These are phyloP conservation scores for Lyophyllum shimeji DNA, from an alignment of 768 basidiomycete genomes.

Conservation along the genomic window DNA sequence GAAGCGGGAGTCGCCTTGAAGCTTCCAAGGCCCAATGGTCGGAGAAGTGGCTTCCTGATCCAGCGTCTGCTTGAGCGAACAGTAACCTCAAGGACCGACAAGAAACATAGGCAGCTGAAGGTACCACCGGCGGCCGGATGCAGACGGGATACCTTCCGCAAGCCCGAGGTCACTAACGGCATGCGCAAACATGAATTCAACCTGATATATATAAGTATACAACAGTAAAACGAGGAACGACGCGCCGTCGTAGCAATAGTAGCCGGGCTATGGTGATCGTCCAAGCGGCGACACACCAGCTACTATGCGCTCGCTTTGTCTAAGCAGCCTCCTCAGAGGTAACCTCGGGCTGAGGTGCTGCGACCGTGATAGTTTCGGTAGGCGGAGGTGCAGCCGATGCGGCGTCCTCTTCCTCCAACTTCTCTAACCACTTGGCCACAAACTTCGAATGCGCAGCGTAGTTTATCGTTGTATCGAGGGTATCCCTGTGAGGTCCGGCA, in stretches of 20 bases:
- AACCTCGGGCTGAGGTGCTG: neutral
- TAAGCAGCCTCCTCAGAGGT: neutral
- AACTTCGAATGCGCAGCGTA: constrained; percentile 70
- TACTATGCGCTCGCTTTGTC: neutral
- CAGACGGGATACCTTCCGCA: too few relatives aligned
- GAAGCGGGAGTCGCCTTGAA: too few relatives aligned
- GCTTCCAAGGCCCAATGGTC: too few relatives aligned
- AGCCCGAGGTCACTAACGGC: too few relatives aligned
- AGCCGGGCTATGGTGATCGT: neutral
- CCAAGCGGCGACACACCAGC: neutral
- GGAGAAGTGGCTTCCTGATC: too few relatives aligned
- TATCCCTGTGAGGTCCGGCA: constrained; percentile 43
- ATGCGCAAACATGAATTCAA: too few relatives aligned
- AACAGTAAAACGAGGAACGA: too few relatives aligned
- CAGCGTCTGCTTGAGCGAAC: too few relatives aligned
- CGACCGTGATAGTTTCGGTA: neutral
- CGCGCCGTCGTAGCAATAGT: neutral
- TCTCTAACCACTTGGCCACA: constrained; percentile 65
- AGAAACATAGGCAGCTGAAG: too few relatives aligned
- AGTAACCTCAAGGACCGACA: too few relatives aligned
- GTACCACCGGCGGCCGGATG: too few relatives aligned
- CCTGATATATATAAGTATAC: too few relatives aligned
- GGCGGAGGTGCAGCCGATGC: neutral
- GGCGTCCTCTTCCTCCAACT: constrained; percentile 19
- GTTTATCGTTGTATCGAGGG: constrained; percentile 58